A percentile compares a stretch with the other conserved stretches of the same genome.
phyloP scores from a whole-genome alignment of 179 eudicot species.

The Beta macrorhiza region DNA sequence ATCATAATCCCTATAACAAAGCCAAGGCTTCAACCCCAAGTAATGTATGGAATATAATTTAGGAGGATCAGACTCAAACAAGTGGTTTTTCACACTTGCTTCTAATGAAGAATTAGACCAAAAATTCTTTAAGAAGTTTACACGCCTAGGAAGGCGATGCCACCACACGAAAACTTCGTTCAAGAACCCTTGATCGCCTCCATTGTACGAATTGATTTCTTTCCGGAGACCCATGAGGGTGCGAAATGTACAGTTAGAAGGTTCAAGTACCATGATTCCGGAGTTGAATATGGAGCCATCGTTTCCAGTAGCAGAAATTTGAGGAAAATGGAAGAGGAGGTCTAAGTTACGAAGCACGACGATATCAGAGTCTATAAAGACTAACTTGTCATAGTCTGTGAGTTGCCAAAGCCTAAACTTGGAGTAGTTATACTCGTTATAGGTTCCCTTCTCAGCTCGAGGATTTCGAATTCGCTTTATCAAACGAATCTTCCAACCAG shows the following conservation, averaged over 20 bases:
- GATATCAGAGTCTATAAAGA: constrained; percentile 86
- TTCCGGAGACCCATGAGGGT: constrained; percentile 57
- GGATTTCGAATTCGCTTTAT: constrained; percentile 82
- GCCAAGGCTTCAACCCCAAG: constrained; percentile 89
- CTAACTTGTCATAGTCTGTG: constrained; percentile 64
- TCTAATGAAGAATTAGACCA: constrained; percentile 72
- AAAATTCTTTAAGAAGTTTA: constrained; percentile 80
- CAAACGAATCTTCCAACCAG: constrained; percentile 85
- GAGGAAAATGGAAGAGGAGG: constrained; percentile 73
- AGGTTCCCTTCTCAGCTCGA: constrained; percentile 55
- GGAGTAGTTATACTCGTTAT: constrained; percentile 93
- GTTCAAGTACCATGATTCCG: constrained; percentile 90
- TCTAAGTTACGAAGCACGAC: constrained; percentile 66
- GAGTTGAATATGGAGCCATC: constrained; percentile 83
- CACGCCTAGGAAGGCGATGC: constrained; percentile 85
- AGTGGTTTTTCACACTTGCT: constrained; percentile 51
- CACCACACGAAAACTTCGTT: constrained; percentile 94
- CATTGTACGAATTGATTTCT: constrained; percentile 76
- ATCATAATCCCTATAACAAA: constrained; percentile 86
- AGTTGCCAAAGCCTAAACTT: constrained; percentile 92
- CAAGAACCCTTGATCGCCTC: constrained; percentile 91
- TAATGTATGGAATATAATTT: constrained; percentile 73
- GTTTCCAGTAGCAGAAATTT: constrained; percentile 76
- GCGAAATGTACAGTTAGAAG: constrained; percentile 79
- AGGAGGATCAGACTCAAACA: constrained; percentile 75